Base-by-base conservation (phyloP, 2,329 filamentous ascomycete genomes). In the Colletotrichum liaoningense region DNA sequence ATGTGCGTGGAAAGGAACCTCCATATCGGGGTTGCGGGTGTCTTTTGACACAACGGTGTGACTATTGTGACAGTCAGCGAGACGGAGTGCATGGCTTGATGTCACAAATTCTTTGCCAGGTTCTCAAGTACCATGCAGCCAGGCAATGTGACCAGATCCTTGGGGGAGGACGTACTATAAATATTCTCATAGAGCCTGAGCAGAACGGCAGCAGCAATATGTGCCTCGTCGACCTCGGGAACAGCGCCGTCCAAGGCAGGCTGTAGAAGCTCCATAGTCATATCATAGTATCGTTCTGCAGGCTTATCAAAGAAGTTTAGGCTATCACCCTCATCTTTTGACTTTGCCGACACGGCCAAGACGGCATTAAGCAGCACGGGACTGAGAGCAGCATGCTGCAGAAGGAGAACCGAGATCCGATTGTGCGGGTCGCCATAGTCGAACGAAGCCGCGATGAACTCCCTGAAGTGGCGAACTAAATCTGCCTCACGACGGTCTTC, bases 221-320 rank as follows among this genome's bases (percentile, higher is more conserved):
- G 56, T 4, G 30, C 52, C 5, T 67, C 68, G 1, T 58, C 63
- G 5, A 62, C 63, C 9, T 71, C 56, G 11, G 14, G 26, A 4
- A 12, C 22, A 7, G 7, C 24, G 1, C 35, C 30, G 11, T n/a
- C 35, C n/a, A 62, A 35, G 5, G n/a, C 55, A 1, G 63, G 68
- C 8, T 33, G 24, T 2, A 71, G 33, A 22, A 56, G 19, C 4
- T 38, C 35, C 11, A 71, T 26, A 1, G 68, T 56, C 6, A 16
- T 26, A 0, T 30, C 24, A 26, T 49, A 57, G 6, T 71, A 71
- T 3, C 65, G 56, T 5, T 67, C 57, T 4, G 68, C 68, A 5
- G 68, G 55, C 26, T 71, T 71, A 14, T 71, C 63, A 14, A 67
- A 71, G 14, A 71, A 67, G 3, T 49, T 49, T 1, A 71, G 55